Base-by-base conservation (phyloP, 371 early-diverging fungal species). In the Mortierella sp. region DNA sequence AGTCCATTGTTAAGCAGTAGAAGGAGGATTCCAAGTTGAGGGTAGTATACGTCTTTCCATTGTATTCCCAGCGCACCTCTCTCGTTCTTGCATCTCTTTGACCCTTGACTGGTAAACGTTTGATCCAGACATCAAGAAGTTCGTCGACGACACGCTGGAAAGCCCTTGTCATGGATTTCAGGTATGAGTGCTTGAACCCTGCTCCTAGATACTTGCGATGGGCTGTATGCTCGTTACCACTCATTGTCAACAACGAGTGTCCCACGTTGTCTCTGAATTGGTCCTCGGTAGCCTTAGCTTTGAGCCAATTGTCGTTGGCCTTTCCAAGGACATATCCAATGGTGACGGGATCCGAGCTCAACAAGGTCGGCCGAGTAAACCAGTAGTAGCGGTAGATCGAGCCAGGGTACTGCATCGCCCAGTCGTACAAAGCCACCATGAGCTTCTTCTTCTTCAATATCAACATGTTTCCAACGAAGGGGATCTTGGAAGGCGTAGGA, bases 271-370 rank as follows among this genome's bases (percentile, higher is more conserved):
- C 67, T 1, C 63, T 60, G 51, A 74, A 67, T 60, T 55, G 43
- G 1, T 54, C 60, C 25, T 74, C 68, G 2, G 74, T 74, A 0
- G 34, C 74, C n/a, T 67, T 67, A 22, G 63, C 63, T 63, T 74
- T 74, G 54, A 74, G 55, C 74, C 74, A 74, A 68, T 74, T 74
- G 34, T 74, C 74, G 53, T 67, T 74, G 40, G 50, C 68, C 19
- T 67, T 67, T 19, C 74, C 74, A 9, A 74, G 67, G 44, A 74
- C 64, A 48, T 74, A 74, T 0, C 74, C 74, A 37, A 63, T 68
- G 4, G 74, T 74, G 53, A 74, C 43, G 1, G 74, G 74, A 8
- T 74, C 74, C 21, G 74, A 74, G 40, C 67, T 74, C 60, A 74
- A 44, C 28, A 74, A 63, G 4, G 74, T 74, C 52, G 67, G 53